Evolutionary conservation across 139 green algal genomes (phyloP).

Genomic region (Haematococcus lacustris): DNA sequence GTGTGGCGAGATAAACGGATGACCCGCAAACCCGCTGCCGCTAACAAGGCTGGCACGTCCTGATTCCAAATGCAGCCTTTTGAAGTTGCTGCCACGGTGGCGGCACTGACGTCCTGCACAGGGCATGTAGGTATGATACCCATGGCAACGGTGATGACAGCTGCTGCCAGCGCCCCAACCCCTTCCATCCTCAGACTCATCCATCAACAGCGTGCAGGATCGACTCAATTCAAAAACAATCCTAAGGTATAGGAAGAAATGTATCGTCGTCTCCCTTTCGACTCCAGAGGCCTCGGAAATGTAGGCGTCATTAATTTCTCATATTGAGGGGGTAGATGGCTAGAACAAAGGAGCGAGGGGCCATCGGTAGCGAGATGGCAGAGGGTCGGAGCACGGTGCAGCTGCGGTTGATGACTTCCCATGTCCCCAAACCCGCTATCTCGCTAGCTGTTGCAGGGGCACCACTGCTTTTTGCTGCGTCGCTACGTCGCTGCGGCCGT

Average conservation of each 20-base stretch:
- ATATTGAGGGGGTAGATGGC: no score
- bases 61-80: conserved; percentile 71
- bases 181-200: background rate
- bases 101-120: conserved; percentile 35
- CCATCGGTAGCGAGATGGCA: no score
- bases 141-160: background rate
- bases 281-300: background rate
- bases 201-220: background rate
- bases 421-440: no score
- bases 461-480: no score
- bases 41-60: conserved; percentile 32
- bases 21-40: conserved; percentile 17
- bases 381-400: no score
- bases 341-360: no score
- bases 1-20: conserved; percentile 17
- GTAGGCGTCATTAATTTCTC: no score
- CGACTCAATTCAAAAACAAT: background rate
- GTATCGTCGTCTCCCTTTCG: background rate
- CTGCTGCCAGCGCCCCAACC: background rate
- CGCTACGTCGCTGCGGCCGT: no score
- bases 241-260: background rate
- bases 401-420: no score
- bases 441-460: no score
- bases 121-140: background rate
- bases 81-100: conserved; percentile 39